Evolutionary conservation across 1,284 basidiomycete genomes (phyloP).

Genomic region (Leccinum subfulvum): DNA sequence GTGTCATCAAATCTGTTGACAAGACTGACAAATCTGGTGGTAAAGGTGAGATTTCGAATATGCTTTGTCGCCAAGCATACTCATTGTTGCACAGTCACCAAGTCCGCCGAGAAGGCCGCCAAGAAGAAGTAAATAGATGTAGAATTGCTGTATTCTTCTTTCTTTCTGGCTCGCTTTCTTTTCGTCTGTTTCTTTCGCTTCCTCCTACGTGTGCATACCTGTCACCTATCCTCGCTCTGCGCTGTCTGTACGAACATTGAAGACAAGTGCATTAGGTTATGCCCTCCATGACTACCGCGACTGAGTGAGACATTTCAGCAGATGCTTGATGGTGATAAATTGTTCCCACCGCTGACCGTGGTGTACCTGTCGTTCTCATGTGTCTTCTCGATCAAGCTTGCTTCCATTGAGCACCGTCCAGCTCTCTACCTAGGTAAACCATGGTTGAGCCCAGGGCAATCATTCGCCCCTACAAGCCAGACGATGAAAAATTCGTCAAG

Average conservation of each 20-base stretch:
- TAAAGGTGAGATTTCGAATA: conserved; percentile 58
- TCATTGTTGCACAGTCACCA: conserved; percentile 64
- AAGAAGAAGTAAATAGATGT: conserved; percentile 96
- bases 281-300: conserved; percentile 5
- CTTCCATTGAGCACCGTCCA: background rate
- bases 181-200: conserved; percentile 31
- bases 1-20: conserved; percentile 95
- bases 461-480: conserved; percentile 52
- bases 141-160: conserved; percentile 52
- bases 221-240: conserved; percentile 14
- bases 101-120: conserved; percentile 93
- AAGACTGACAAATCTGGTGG: conserved; percentile 86
- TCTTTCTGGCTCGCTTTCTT: conserved; percentile 45
- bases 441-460: conserved; percentile 37
- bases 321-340: background rate
- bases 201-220: conserved; percentile 46
- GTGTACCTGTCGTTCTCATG: background rate
- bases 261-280: conserved; percentile 29
- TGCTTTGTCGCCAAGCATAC: conserved; percentile 13
- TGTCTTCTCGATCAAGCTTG: background rate
- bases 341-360: background rate
- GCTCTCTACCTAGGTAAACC: background rate
- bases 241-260: conserved; percentile 54
- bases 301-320: background rate
- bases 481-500: conserved; percentile 58